Percentiles rank a stretch among this genome's conserved stretches.
Evolutionary conservation across 495 filamentous ascomycete species (phyloP).

Genomic region (Annulohypoxylon stygium): DNA sequence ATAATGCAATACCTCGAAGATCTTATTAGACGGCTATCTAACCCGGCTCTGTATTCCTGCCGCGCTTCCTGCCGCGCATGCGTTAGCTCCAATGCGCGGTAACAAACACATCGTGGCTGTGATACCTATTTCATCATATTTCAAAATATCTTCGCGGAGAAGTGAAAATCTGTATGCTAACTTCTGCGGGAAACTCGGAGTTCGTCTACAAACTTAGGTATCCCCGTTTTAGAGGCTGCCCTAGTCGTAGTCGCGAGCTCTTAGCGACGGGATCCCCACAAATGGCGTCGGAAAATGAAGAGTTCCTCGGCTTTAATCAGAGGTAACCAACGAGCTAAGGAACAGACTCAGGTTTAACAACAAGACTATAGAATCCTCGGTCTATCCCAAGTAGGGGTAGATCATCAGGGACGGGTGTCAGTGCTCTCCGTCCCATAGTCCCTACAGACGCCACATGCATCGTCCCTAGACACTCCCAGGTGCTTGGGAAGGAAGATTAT

Average conservation of each 20-base stretch:
- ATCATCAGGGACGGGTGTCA: constrained; percentile 38
- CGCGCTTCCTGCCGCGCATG: constrained; percentile 26
- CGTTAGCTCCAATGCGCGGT: constrained; percentile 30
- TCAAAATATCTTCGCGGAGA: constrained; percentile 27
- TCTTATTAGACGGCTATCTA: constrained; percentile 43
- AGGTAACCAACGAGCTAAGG: constrained; percentile 36
- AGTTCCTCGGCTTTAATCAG: constrained; percentile 10
- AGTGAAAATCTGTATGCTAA: not conserved
- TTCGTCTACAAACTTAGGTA: not conserved
- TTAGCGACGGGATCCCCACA: constrained; percentile 20
- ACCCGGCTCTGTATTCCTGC: constrained; percentile 18
- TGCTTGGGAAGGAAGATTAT: constrained; percentile 37
- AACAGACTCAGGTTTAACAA: not conserved
- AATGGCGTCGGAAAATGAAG: constrained; percentile 8
- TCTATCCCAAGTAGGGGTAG: constrained; percentile 24
- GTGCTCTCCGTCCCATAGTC: constrained; percentile 36
- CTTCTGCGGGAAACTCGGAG: constrained; percentile 25
- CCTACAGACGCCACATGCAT: constrained; percentile 47
- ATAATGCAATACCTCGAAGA: constrained; percentile 46
- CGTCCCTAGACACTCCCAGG: constrained; percentile 45
- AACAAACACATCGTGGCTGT: constrained; percentile 33
- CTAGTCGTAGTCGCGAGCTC: constrained; percentile 12
- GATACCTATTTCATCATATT: constrained; percentile 26
- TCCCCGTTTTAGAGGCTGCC: not conserved
- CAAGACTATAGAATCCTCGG: not conserved